Conservation (phyloP, 306 rosid genomes). For the Benincasa hispida region DNA sequence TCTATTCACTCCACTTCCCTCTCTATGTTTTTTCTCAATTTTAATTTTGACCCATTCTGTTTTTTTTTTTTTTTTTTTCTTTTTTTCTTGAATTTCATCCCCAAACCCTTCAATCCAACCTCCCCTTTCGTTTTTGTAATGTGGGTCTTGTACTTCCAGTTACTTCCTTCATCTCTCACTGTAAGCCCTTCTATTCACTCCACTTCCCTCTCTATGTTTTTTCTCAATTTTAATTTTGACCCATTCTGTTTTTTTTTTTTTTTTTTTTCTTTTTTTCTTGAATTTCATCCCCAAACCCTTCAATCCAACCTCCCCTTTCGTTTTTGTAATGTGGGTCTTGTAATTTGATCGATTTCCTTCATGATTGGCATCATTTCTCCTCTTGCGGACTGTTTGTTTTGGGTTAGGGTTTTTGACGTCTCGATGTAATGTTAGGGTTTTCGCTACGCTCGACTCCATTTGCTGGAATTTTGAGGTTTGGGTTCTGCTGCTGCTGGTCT, state of each 20-base stretch:
- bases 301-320: background rate
- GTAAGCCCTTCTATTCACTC: background rate
- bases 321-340: background rate
- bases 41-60: background rate
- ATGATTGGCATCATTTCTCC: background rate
- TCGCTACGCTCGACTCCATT: background rate
- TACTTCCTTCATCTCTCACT: background rate
- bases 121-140: background rate
- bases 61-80: background rate
- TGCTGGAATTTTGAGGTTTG: background rate
- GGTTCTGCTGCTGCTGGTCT: background rate
- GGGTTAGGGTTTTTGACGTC: constrained; percentile 1
- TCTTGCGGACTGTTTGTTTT: background rate
- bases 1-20: background rate
- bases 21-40: background rate
- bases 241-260: background rate
- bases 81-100: background rate
- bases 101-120: background rate
- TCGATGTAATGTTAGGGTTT: constrained; percentile 2
- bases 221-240: background rate
- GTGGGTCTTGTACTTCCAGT: background rate
- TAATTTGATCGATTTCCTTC: background rate
- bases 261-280: background rate
- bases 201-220: background rate
- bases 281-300: background rate